Evolutionary conservation across 495 filamentous ascomycete genomes (phyloP).

Genomic region (Daldinia loculata): DNA sequence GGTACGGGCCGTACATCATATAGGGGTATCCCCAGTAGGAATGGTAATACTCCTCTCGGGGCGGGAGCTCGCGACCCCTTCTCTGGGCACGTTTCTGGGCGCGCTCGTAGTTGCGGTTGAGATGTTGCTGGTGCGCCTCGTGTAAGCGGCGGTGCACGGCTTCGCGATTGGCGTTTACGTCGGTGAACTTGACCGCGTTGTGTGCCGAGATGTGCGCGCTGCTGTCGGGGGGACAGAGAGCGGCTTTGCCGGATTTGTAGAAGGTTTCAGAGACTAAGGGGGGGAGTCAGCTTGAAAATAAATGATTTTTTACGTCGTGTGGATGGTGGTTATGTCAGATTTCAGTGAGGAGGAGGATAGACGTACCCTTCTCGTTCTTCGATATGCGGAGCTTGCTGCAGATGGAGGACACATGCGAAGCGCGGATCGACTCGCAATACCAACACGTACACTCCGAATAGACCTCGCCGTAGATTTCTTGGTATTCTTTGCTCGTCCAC

Average conservation of each 20-base stretch:
- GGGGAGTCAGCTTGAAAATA: constrained; percentile 2
- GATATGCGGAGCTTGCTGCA: constrained; percentile 52
- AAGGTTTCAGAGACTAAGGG: constrained; percentile 60
- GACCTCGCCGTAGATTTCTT: constrained; percentile 67
- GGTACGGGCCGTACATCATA: constrained; percentile 49
- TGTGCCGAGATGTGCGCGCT: constrained; percentile 79
- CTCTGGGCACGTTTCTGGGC: constrained; percentile 68
- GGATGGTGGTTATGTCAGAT: constrained; percentile 21
- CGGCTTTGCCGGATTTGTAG: constrained; percentile 61
- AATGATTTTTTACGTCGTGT: no score
- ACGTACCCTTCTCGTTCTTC: constrained; percentile 56
- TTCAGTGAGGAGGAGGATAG: constrained; percentile 37
- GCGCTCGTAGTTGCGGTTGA: constrained; percentile 70
- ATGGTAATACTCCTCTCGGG: constrained; percentile 61
- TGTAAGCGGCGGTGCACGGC: constrained; percentile 62
- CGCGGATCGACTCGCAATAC: constrained; percentile 84
- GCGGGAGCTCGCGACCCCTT: constrained; percentile 61
- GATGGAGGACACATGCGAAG: constrained; percentile 62
- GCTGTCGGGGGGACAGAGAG: constrained; percentile 62
- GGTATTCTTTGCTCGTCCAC: constrained; percentile 77
- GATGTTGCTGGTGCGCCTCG: constrained; percentile 54
- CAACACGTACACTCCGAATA: constrained; percentile 90
- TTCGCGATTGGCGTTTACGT: constrained; percentile 56
- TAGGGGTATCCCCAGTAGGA: constrained; percentile 62
- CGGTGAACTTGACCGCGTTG: constrained; percentile 47